phyloP scores from a whole-genome alignment of 1,139 yeast genomes.

The Martiniozyma asiatica region DNA sequence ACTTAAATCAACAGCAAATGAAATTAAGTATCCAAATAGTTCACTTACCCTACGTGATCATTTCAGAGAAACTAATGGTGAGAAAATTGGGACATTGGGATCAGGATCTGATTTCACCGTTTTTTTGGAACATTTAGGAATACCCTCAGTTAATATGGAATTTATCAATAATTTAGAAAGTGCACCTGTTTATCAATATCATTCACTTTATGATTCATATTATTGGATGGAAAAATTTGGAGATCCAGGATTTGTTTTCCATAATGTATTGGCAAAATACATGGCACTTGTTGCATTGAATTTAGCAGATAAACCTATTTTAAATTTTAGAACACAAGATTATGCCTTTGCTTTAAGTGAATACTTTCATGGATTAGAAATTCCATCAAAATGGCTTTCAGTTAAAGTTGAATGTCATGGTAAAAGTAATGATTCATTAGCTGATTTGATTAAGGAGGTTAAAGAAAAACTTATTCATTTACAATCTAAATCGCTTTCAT shows the following conservation, averaged over 20 bases:
- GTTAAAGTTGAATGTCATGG: slow-evolving; percentile 2
- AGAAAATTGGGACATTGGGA: slow-evolving; percentile 36
- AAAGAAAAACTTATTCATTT: slow-evolving; percentile 17
- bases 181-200: slow-evolving; percentile 51
- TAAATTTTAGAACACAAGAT: slow-evolving; percentile 29
- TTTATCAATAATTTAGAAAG: slow-evolving; percentile 26
- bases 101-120: slow-evolving; percentile 63
- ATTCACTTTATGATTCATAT: slow-evolving; percentile 56
- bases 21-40: slow-evolving; percentile 37
- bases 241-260: slow-evolving; percentile 47
- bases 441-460: slow-evolving; percentile 18
- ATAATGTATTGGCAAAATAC: slow-evolving; percentile 40
- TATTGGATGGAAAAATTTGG: slow-evolving; percentile 52
- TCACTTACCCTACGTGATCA: slow-evolving; percentile 42
- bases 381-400: slow-evolving; percentile 29
- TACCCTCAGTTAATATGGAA: slow-evolving; percentile 51
- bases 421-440: slow-evolving; percentile 3
- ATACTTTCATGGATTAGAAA: slow-evolving; percentile 23
- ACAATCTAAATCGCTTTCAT: slow-evolving; percentile 19
- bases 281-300: slow-evolving; percentile 37
- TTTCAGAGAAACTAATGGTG: slow-evolving; percentile 29
- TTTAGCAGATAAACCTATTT: slow-evolving; percentile 32
- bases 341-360: slow-evolving; percentile 29
- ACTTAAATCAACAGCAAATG: slow-evolving; percentile 27
- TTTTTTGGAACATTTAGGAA: slow-evolving; percentile 54